These are phyloP conservation scores for Coelastrella sp. DNA, from an alignment of 139 green algal species.

Conservation along the genomic window DNA sequence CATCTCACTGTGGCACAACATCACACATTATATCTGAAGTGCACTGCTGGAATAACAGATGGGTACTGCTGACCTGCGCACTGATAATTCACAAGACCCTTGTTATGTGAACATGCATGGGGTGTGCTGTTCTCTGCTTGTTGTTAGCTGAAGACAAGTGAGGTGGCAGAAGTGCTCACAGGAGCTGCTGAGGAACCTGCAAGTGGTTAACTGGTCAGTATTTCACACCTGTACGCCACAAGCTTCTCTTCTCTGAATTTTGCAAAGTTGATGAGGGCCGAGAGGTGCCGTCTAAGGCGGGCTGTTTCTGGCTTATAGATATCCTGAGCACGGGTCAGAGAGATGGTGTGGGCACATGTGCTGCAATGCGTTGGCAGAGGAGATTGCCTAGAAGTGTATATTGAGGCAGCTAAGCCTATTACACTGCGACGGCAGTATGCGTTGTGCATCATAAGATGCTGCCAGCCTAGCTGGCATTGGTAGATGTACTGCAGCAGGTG, in stretches of 20 bases:
- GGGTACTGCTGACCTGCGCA: no score
- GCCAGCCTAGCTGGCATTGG: no score
- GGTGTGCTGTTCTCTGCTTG: no score
- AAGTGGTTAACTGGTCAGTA: neutral
- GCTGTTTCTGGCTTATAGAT: conserved; percentile 89
- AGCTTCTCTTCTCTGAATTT: conserved; percentile 96
- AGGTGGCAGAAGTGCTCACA: neutral
- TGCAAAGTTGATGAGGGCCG: conserved; percentile 95
- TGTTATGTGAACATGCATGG: no score
- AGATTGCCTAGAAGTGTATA: no score
- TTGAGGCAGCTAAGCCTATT: no score
- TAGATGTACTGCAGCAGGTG: no score
- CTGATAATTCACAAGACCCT: no score
- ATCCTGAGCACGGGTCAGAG: conserved; percentile 70
- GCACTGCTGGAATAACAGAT: conserved; percentile 7
- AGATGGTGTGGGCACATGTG: neutral
- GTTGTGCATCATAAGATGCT: no score
- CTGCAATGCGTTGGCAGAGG: neutral
- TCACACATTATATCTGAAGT: neutral
- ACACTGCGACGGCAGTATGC: no score
- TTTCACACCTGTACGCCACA: conserved; percentile 66
- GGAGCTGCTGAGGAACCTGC: neutral
- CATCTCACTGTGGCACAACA: conserved; percentile 32
- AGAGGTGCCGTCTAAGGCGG: conserved; percentile 83
- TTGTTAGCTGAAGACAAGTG: neutral